Evolutionary conservation across 257 asterid species (phyloP).

Genomic region (Verbascum thapsus): DNA sequence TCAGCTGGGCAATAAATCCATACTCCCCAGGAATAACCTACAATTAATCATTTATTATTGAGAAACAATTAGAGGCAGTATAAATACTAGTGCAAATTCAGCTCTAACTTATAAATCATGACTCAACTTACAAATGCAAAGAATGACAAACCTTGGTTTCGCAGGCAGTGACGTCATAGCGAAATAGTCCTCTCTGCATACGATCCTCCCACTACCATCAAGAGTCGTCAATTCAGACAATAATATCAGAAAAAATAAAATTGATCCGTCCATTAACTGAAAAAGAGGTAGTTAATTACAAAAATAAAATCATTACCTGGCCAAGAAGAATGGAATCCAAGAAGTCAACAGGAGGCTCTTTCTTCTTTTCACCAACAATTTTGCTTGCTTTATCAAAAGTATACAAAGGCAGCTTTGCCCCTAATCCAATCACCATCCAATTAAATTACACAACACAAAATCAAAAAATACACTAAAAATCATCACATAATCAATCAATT

Average conservation of each 20-base stretch:
- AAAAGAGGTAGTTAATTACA: too few species aligned
- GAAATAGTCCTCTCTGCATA: constrained; percentile 89
- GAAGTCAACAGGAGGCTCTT: constrained; percentile 59
- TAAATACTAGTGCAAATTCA: background rate
- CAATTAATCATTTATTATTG: background rate
- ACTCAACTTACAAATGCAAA: background rate
- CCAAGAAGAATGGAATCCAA: constrained; percentile 73
- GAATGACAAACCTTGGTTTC: constrained; percentile 76
- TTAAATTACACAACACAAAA: constrained; percentile 13
- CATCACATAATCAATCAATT: background rate
- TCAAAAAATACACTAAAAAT: background rate
- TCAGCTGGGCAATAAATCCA: constrained; percentile 90
- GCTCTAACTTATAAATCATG: background rate
- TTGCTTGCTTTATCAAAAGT: constrained; percentile 51
- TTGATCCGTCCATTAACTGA: background rate
- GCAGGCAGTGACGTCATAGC: constrained; percentile 97
- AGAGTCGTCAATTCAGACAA: constrained; percentile 31
- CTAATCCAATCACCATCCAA: constrained; percentile 38
- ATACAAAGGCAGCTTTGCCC: constrained; percentile 79
- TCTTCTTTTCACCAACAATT: constrained; percentile 39
- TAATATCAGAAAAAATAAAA: background rate
- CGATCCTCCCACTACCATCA: constrained; percentile 93
- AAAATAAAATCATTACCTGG: constrained; percentile 45
- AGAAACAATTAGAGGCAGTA: constrained; percentile 3
- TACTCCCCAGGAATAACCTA: constrained; percentile 91